phyloP scores from a whole-genome alignment of 2,329 filamentous ascomycete genomes.

The Neonectria ditissima region DNA sequence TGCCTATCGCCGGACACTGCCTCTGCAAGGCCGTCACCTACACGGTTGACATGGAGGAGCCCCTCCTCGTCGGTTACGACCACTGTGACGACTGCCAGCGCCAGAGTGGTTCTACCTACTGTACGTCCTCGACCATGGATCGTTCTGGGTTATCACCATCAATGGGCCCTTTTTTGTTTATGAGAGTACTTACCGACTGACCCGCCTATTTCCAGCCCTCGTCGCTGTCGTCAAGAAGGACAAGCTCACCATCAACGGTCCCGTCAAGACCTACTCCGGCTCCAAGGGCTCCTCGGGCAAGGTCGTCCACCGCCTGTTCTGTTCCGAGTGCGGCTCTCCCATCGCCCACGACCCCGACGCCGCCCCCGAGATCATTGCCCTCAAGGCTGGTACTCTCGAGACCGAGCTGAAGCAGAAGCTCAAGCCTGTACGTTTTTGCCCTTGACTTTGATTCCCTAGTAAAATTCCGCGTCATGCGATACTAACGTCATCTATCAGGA shows the following conservation, averaged over 20 bases:
- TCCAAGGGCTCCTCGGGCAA: conserved; percentile 69
- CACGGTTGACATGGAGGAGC: conserved; percentile 64
- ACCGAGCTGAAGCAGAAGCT: conserved; percentile 74
- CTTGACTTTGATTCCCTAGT: not conserved
- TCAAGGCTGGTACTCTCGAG: conserved; percentile 75
- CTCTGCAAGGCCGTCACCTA: conserved; percentile 80
- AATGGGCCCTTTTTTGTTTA: not conserved
- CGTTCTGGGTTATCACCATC: not conserved
- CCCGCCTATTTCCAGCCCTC: conserved; percentile 60
- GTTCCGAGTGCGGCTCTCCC: conserved; percentile 75
- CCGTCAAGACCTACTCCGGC: conserved; percentile 73
- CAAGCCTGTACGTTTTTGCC: conserved; percentile 65
- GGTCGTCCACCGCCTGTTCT: conserved; percentile 75
- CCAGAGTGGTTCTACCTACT: conserved; percentile 76
- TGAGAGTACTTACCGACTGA: conserved; percentile 17
- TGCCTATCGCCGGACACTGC: conserved; percentile 77
- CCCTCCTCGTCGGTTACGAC: conserved; percentile 72
- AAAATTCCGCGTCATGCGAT: not conserved
- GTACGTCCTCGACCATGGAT: conserved; percentile 53
- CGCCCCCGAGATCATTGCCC: conserved; percentile 76
- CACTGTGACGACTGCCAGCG: conserved; percentile 81
- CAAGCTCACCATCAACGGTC: conserved; percentile 72
- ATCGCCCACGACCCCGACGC: conserved; percentile 78
- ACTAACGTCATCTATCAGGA: conserved; percentile 55
- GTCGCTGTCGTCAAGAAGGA: conserved; percentile 75